Base-by-base conservation (phyloP, 352 stramenopile species). In the Phytophthora hybrid region DNA sequence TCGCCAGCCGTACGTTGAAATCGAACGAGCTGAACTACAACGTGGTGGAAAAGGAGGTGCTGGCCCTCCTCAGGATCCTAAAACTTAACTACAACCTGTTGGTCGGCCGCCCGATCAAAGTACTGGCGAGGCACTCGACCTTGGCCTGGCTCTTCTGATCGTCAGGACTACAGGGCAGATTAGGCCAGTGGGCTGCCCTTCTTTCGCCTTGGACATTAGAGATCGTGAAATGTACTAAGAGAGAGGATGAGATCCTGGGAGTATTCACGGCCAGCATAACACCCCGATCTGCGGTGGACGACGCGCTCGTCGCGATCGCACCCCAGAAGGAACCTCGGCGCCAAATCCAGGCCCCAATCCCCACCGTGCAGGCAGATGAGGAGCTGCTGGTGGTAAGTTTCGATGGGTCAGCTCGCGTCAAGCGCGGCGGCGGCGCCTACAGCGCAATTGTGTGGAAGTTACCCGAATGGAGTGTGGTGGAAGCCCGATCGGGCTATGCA, bases 1-100 rank as follows among this genome's bases (percentile, higher is more conserved):
- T 71, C 26, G 18, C 37, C 0, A 71, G 69, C 26, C 57, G 57
- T 2, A 56, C 47, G 1, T 37, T 71, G 31, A 76, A 76, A 49
- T 4, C 26, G 1, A 71, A 60, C 46, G 62, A 76, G 41, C 11
- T 69, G 2, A 59, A 56, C 14, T 69, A 71, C 18, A 31, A 53
- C 14, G 26, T 56, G 2, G 57, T 59, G 5, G 62, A 76, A 18
- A 61, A 71, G 5, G 53, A 61, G 23, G 37, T 60, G 1, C 7
- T 71, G 0, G 34, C 51, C 1, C 14, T 68, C 2, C 44, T 76
- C 2, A 21, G 37, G 18, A 59, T 65, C 3, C 21, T 76, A 9
- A 44, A 62, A 44, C 7, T 56, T 0, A 53, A 51, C 10, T 68
- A 68, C 14, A 60, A 14, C 5, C 61, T 68, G 62, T 3, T 76